A percentile compares a stretch with the other conserved stretches of the same genome.
Evolutionary conservation across 2,329 filamentous ascomycete genomes (phyloP).

Genomic region (Neocucurbitaria cava): DNA sequence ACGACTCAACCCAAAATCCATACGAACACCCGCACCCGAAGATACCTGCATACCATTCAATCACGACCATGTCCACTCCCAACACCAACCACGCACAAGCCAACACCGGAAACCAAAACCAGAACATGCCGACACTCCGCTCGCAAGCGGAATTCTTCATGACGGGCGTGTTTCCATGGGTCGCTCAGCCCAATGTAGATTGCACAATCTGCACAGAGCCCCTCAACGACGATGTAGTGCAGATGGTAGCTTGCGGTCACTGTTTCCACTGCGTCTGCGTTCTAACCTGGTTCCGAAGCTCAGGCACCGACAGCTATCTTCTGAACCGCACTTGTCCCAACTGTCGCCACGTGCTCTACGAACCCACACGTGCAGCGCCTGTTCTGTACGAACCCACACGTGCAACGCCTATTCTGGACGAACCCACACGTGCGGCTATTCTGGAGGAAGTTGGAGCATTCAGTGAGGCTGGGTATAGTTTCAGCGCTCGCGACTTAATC

Average conservation of each 20-base stretch:
- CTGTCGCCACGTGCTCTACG: conserved; percentile 7
- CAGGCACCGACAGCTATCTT: background rate
- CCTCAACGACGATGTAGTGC: background rate
- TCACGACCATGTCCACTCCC: background rate
- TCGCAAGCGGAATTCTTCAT: conserved; percentile 14
- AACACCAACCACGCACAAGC: background rate
- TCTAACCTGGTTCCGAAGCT: conserved; percentile 4
- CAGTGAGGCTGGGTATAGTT: too few relatives aligned
- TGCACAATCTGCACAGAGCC: background rate
- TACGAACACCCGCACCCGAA: too few relatives aligned
- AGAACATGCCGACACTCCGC: conserved; percentile 3
- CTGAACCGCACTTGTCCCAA: conserved; percentile 9
- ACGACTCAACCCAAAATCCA: too few relatives aligned
- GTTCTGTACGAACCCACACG: too few relatives aligned
- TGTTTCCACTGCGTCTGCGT: conserved; percentile 7
- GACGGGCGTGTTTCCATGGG: conserved; percentile 3
- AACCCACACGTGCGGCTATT: too few relatives aligned
- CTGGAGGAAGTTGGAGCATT: too few relatives aligned
- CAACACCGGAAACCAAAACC: background rate
- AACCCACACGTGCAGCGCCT: background rate
- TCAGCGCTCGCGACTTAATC: too few relatives aligned
- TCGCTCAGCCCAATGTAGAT: background rate
- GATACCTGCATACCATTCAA: too few relatives aligned
- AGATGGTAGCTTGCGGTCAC: conserved; percentile 5
- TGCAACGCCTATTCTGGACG: too few relatives aligned